phyloP scores from a whole-genome alignment of 2,329 filamentous ascomycete species.

The Didymella segeticola region DNA sequence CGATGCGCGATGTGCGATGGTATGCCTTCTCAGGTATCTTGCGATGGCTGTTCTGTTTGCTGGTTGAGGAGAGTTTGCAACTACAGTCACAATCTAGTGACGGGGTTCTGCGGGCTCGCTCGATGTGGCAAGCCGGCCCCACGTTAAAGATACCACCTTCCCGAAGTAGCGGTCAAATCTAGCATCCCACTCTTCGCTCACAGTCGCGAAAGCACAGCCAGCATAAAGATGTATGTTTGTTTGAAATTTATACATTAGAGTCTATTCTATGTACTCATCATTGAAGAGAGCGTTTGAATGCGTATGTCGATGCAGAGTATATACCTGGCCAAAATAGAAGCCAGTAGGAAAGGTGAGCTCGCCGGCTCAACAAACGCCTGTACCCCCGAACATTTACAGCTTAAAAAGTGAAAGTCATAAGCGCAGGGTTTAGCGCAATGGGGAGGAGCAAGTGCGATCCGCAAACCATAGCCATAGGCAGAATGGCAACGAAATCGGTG shows the following conservation, averaged over 20 bases:
- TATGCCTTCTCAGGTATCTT: neutral
- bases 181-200: slow-evolving; percentile 4
- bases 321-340: slow-evolving; percentile 3
- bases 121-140: slow-evolving; percentile 15
- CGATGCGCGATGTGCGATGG: too few relatives aligned
- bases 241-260: slow-evolving; percentile 14
- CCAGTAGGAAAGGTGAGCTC: slow-evolving; percentile 5
- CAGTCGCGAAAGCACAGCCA: neutral
- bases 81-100: neutral
- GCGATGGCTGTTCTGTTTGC: neutral
- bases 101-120: slow-evolving; percentile 7
- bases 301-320: slow-evolving; percentile 9
- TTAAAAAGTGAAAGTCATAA: slow-evolving; percentile 80
- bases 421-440: slow-evolving; percentile 73
- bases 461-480: slow-evolving; percentile 77
- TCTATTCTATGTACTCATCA: slow-evolving; percentile 9
- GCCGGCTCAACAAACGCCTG: slow-evolving; percentile 9
- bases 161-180: slow-evolving; percentile 8
- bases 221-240: neutral
- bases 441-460: slow-evolving; percentile 73
- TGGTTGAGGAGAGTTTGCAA: neutral
- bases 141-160: slow-evolving; percentile 17
- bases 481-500: slow-evolving; percentile 67
- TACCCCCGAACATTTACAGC: neutral
- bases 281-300: neutral